Base-by-base conservation (phyloP, 257 asterid species). In the Forsythia suspensa region DNA sequence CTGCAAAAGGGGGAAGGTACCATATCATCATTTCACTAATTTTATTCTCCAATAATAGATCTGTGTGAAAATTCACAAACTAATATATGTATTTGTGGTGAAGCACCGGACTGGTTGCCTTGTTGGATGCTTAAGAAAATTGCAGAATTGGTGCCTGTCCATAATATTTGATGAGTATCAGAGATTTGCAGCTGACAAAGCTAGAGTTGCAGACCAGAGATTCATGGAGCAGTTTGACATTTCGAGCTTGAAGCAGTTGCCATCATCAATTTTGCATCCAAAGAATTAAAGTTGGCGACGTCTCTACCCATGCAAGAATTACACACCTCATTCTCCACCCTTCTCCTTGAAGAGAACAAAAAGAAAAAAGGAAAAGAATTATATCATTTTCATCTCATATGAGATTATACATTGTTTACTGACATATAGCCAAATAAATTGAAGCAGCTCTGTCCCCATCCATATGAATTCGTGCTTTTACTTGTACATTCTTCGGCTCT, bases 101-200 rank as follows among this genome's bases (percentile, higher is more conserved):
- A 83, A 94, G 98, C 98, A 94, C 80, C 93, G 97, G 46, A 92
- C 97, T 66, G 98, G 97, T 70, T 89, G 94, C 57, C 95, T 94
- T 2, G 97, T 92, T 46, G 98, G 98, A 75, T 94, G 98, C 85
- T 77, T 91, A 71, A 86, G 98, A 80, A 94, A 94, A 83, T 66
- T 85, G 81, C 92, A 91, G 71, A 90, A 80, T 70, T 94, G 97
- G 98, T 94, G 98, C 79, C 84, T 94, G 77, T 82, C 96, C 21
- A 90, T 97, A 52, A 83, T 94, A 68, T 90, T 94, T 29, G 89
- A 92, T 0, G 98, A 94, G 88, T 94, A 94, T 82, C 89, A 81
- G 48, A 86, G 98, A 80, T 91, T 87, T 87, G 97, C 97, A 37
- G 93, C 92, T 8, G 97, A 89, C 57, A 92, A 94, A 84, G 94